Conservation (phyloP, 1,284 basidiomycete genomes). For the Tausonia pullulans region DNA sequence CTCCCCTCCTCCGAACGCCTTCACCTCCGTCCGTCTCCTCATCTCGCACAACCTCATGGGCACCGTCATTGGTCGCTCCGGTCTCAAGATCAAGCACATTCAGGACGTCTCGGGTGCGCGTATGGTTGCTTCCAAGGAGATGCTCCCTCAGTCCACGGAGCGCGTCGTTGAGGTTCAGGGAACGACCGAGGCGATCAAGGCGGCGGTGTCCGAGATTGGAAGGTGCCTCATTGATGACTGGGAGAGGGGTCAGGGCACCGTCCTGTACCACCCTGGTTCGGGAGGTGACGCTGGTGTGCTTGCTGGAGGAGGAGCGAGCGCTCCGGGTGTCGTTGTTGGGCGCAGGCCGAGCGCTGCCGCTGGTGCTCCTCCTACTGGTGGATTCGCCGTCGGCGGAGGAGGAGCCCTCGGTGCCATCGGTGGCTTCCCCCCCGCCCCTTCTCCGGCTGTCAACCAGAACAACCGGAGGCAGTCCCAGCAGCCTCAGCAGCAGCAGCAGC, state of each 20-base stretch:
- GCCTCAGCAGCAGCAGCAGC: conserved; percentile 18
- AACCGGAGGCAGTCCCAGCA: conserved; percentile 5
- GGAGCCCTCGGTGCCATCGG: conserved; percentile 13
- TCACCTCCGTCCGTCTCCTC: conserved; percentile 86
- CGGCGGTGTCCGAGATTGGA: conserved; percentile 87
- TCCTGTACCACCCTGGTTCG: conserved; percentile 86
- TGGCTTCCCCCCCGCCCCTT: neutral
- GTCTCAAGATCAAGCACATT: conserved; percentile 99
- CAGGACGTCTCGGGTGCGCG: conserved; percentile 93
- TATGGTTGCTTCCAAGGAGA: conserved; percentile 96
- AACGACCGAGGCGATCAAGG: conserved; percentile 76
- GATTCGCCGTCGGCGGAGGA: neutral
- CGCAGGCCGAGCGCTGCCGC: conserved; percentile 13
- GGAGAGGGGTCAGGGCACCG: conserved; percentile 85
- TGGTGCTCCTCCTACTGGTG: conserved; percentile 4
- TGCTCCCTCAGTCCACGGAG: conserved; percentile 97
- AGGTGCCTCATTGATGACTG: conserved; percentile 93
- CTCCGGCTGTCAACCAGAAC: neutral
- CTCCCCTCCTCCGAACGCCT: conserved; percentile 52
- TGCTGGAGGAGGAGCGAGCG: conserved; percentile 34
- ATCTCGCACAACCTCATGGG: conserved; percentile 99
- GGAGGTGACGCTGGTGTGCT: conserved; percentile 54
- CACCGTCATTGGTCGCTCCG: conserved; percentile 92
- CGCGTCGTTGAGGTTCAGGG: conserved; percentile 96
- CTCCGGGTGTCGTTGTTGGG: conserved; percentile 16